Base-by-base conservation (phyloP, 352 stramenopile species). In the Phytophthora constricta region DNA sequence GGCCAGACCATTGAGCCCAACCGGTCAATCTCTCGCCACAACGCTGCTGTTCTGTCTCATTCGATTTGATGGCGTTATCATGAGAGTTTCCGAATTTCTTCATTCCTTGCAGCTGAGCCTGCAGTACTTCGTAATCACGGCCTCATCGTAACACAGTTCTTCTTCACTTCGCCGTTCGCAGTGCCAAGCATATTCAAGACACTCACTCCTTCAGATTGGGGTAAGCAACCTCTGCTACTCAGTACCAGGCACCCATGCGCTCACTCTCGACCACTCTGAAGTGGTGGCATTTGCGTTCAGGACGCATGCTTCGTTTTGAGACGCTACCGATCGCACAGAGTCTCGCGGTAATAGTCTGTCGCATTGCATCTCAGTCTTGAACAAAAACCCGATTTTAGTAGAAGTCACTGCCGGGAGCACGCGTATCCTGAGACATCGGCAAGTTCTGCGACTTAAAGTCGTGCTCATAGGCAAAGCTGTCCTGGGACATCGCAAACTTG, bases 361-460 rank as follows among this genome's bases (percentile, higher is more conserved):
- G 17, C n/a, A 47, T 47, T 23, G 13, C 4, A 9, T 47, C 41
- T 47, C 19, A 13, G 10, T 20, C n/a, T n/a, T n/a, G n/a, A n/a
- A n/a, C n/a, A 17, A 60, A 46, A 16, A 13, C 28, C 8, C n/a
- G 23, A 2, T 34, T 22, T 74, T 82, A 96, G 73, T 94, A 96
- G 63, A 92, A 94, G 60, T 89, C 83, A 37, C 60, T 82, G 23
- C 74, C 75, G 13, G 74, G 73, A 34, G 50, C 33, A 25, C 78
- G 85, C 4, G 72, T 65, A 41, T 96, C 86, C 64, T 96, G 88
- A 5, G 85, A 93, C 87, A 93, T 92, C 3, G 84, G 80, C 7
- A 93, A 74, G 57, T 84, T 91, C 72, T 94, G 86, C 48, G 87
- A 92, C 78, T 96, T 92, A 66, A 89, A 96, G 56, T 93, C 84